Evolutionary conservation across 768 basidiomycete genomes (phyloP), one percentile per base, ranked within the genome.

Genomic region (Hypsizygus marmoreus): DNA sequence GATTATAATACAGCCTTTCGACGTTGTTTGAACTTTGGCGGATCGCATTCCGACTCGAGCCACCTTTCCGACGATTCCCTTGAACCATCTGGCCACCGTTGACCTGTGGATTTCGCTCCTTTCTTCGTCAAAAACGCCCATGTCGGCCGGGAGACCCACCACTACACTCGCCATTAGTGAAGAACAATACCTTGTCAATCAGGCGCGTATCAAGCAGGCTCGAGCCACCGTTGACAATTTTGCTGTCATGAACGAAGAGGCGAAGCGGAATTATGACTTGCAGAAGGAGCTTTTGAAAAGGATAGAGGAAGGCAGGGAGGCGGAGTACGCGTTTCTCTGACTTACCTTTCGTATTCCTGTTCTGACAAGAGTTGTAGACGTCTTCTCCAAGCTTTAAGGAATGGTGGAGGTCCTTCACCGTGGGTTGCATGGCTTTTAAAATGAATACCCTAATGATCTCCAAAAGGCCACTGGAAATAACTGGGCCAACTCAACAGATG

Each of bases 241-340:
- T 31, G 45, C 74, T 55, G 46, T 47, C 23, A 60, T 68, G 50
- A 78, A 79, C 43, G 73, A 77, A 33, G 53, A 58, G 1, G 78
- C 71, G 2, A 64, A 68, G 41, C 56, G 62, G 43, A 66, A 68
- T 17, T 71, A 50, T 38, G 48, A 49, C n/a, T 45, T 44, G 11
- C 43, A 51, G 30, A 37, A 45, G 29, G 49, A 55, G 29, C 47
- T 57, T n/a, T 29, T 50, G 13, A 44, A 30, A 22, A 50, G 50
- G 33, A 43, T 53, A 25, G 41, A 44, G 31, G 56, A 45, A 28
- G 56, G 58, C 23, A 50, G 46, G 22, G 40, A 53, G 30, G 58
- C 56, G 30, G 50, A 53, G 58, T 60, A 48, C 19, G 58, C 34
- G 45, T 37, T 28, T 34, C 22, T 34, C 20, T 17, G 10, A 46